Evolutionary conservation across 371 early-diverging fungal genomes (phyloP).

Genomic region (Parasitella parasitica): DNA sequence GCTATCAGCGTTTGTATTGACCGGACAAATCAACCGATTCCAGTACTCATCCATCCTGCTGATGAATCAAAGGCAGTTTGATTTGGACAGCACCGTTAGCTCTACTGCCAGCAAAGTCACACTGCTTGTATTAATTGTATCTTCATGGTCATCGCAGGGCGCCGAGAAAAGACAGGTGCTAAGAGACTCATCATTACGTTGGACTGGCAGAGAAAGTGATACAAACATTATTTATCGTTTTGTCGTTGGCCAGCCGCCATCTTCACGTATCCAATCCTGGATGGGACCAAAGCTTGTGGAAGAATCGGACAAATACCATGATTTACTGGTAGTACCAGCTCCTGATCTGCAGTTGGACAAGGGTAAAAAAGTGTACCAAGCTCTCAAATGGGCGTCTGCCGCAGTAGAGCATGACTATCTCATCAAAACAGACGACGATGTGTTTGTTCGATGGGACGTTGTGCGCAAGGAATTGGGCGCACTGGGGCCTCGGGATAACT

Average conservation of each 20-base stretch:
- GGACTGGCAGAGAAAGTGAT: slow-evolving; percentile 18
- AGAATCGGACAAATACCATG: slow-evolving; percentile 51
- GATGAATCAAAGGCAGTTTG: slow-evolving; percentile 34
- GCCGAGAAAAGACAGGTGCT: slow-evolving; percentile 41
- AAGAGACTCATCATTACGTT: slow-evolving; percentile 45
- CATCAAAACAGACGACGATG: slow-evolving; percentile 63
- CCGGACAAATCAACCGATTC: slow-evolving; percentile 46
- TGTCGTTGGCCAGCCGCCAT: slow-evolving; percentile 58
- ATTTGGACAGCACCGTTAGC: slow-evolving; percentile 20
- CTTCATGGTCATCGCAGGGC: slow-evolving; percentile 54
- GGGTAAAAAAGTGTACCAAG: slow-evolving; percentile 56
- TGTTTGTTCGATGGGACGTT: slow-evolving; percentile 63
- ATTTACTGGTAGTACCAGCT: slow-evolving; percentile 57
- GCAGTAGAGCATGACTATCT: slow-evolving; percentile 50
- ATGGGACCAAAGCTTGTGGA: slow-evolving; percentile 41
- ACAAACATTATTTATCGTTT: slow-evolving; percentile 46
- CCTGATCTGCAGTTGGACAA: slow-evolving; percentile 51
- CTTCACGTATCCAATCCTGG: slow-evolving; percentile 33
- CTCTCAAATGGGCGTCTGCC: slow-evolving; percentile 45
- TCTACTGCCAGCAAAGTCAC: slow-evolving; percentile 11
- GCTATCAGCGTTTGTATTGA: slow-evolving; percentile 50
- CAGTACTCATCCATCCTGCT: slow-evolving; percentile 45
- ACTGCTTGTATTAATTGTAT: slow-evolving; percentile 50
- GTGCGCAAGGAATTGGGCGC: slow-evolving; percentile 39
- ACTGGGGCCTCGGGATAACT: slow-evolving; percentile 33